phyloP scores from a whole-genome alignment of 805 yeast genomes.

The Candida arabinofermentans region DNA sequence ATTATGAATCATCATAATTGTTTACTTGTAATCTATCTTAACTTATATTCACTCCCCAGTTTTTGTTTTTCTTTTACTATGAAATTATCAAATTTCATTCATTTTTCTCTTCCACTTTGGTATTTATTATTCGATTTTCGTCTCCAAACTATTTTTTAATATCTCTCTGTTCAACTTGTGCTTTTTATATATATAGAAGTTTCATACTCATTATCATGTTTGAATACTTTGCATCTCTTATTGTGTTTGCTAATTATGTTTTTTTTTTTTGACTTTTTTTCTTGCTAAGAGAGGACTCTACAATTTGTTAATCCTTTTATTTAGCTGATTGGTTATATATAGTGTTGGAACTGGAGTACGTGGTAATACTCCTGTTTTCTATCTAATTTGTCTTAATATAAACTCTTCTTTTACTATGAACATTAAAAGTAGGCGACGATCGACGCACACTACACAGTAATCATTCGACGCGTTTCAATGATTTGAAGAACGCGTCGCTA shows the following conservation, averaged over 20 bases:
- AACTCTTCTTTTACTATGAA: neutral
- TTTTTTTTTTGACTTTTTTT: neutral
- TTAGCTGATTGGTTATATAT: neutral
- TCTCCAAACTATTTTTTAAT: neutral
- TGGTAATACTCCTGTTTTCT: conserved; percentile 7
- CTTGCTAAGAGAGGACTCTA: too few relatives aligned
- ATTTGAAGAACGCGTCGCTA: too few relatives aligned
- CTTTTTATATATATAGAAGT: neutral
- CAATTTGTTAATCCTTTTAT: too few relatives aligned
- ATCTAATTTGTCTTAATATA: neutral
- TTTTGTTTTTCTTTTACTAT: neutral
- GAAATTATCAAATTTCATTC: neutral
- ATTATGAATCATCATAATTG: conserved; percentile 51
- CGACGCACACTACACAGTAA: too few relatives aligned
- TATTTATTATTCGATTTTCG: conserved; percentile 1
- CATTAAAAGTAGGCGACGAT: too few relatives aligned
- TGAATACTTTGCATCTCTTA: neutral
- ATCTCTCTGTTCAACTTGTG: neutral
- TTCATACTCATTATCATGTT: neutral
- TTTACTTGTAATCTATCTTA: neutral
- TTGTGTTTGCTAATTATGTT: neutral
- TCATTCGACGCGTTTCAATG: too few relatives aligned
- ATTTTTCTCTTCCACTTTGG: neutral
- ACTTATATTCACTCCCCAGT: neutral
- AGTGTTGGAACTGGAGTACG: conserved; percentile 4